A percentile compares a stretch with the other conserved stretches of the same genome.
Evolutionary conservation across 305 asterid species (phyloP).

Genomic region (Fraxinus baroniana): DNA sequence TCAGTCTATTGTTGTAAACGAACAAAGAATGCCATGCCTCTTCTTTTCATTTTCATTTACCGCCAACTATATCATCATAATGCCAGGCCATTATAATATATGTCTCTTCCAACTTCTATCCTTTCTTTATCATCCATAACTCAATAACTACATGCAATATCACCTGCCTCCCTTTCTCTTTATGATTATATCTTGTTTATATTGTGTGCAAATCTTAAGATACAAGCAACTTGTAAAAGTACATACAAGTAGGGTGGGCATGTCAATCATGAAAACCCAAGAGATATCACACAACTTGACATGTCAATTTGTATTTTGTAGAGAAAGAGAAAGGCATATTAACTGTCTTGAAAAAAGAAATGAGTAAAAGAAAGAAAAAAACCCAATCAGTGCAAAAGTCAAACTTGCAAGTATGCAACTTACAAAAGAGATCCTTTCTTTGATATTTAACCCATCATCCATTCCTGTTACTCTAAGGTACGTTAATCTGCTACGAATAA

Average conservation of each 20-base stretch:
- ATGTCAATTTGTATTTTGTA: constrained; percentile 5
- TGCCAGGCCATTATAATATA: neutral
- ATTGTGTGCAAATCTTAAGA: neutral
- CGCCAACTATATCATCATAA: neutral
- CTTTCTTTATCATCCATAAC: neutral
- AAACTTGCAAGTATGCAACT: constrained; percentile 37
- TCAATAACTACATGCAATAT: neutral
- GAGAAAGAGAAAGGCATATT: constrained; percentile 13
- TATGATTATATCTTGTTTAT: constrained; percentile 2
- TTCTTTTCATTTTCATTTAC: neutral
- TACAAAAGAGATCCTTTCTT: constrained; percentile 82
- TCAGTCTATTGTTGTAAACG: neutral
- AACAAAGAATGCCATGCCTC: neutral
- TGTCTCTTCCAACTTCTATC: neutral
- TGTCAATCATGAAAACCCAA: neutral
- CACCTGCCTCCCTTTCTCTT: neutral
- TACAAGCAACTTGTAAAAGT: neutral
- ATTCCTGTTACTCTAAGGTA: constrained; percentile 88
- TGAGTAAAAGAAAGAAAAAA: constrained; percentile 5
- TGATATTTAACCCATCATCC: constrained; percentile 81
- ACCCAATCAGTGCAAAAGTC: constrained; percentile 3
- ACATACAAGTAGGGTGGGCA: neutral
- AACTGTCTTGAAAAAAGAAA: neutral
- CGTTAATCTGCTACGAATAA: constrained; percentile 57
- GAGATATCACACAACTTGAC: constrained; percentile 5